A percentile compares a stretch with the other conserved stretches of the same genome.
Conservation (phyloP, 768 basidiomycete genomes). For the Agaricus sinodeliciosus region DNA sequence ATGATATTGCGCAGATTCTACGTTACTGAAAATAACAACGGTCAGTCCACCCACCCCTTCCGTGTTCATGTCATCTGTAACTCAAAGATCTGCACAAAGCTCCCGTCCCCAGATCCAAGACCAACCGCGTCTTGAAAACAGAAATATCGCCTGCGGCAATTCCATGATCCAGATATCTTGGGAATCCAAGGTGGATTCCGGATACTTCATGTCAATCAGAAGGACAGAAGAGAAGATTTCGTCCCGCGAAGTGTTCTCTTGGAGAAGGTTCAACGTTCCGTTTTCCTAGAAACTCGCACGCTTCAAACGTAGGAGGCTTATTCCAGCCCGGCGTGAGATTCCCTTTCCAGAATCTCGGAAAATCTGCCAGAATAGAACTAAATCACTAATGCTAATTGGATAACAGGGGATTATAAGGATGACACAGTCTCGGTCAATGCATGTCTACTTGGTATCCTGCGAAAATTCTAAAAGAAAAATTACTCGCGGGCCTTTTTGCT, state of each 20-base stretch:
- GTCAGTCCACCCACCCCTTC: constrained; percentile 30
- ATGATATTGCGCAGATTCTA: constrained; percentile 84
- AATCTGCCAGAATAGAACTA: not conserved
- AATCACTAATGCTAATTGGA: not conserved
- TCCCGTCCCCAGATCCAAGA: constrained; percentile 84
- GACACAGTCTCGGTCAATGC: not conserved
- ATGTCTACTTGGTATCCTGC: not conserved
- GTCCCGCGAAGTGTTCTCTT: not conserved
- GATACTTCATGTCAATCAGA: not conserved
- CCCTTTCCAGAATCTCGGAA: not conserved
- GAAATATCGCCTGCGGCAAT: constrained; percentile 44
- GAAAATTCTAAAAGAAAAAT: not conserved
- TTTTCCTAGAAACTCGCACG: no score
- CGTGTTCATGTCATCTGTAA: constrained; percentile 1
- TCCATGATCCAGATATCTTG: not conserved
- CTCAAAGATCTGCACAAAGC: constrained; percentile 40
- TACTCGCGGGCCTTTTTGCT: not conserved
- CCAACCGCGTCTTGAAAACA: constrained; percentile 78
- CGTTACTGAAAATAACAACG: constrained; percentile 89
- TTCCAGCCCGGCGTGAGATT: no score
- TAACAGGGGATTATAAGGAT: not conserved
- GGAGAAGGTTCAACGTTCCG: not conserved
- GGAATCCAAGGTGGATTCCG: not conserved
- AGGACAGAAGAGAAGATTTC: not conserved
- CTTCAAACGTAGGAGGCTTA: no score